Evolutionary conservation across 805 yeast species (phyloP).

Genomic region (Brettanomyces custersianus): DNA sequence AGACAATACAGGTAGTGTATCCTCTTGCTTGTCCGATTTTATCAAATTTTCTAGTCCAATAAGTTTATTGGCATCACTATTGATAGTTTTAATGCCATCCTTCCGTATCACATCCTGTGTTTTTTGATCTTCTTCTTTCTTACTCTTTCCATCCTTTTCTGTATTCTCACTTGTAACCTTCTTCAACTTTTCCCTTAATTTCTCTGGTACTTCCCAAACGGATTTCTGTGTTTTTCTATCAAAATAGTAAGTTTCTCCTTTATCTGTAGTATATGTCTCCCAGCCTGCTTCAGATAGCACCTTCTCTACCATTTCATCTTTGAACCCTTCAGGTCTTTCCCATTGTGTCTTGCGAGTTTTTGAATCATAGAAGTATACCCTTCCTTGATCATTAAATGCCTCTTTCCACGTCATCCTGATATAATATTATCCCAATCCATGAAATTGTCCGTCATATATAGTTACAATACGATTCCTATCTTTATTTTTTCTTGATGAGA

Average conservation of each 20-base stretch:
- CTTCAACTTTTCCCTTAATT: constrained; percentile 19
- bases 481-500: no score
- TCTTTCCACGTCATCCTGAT: constrained; percentile 46
- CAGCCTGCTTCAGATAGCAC: constrained; percentile 44
- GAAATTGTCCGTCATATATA: no score
- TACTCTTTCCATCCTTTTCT: background rate
- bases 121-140: background rate
- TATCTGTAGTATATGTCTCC: constrained; percentile 40
- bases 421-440: background rate
- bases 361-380: constrained; percentile 61
- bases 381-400: constrained; percentile 54
- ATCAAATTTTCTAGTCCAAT: background rate
- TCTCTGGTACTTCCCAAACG: constrained; percentile 73
- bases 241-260: constrained; percentile 61
- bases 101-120: background rate
- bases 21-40: background rate
- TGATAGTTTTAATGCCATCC: background rate
- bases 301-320: constrained; percentile 25
- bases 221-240: constrained; percentile 56
- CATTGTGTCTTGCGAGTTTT: constrained; percentile 65
- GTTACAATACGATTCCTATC: no score
- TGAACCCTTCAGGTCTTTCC: constrained; percentile 62
- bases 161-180: background rate
- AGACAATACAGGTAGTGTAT: background rate
- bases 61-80: background rate